A percentile compares a stretch with the other conserved stretches of the same genome.
Conservation (phyloP, 2,329 filamentous ascomycete genomes). For the Phaeophleospora eucalypticola region DNA sequence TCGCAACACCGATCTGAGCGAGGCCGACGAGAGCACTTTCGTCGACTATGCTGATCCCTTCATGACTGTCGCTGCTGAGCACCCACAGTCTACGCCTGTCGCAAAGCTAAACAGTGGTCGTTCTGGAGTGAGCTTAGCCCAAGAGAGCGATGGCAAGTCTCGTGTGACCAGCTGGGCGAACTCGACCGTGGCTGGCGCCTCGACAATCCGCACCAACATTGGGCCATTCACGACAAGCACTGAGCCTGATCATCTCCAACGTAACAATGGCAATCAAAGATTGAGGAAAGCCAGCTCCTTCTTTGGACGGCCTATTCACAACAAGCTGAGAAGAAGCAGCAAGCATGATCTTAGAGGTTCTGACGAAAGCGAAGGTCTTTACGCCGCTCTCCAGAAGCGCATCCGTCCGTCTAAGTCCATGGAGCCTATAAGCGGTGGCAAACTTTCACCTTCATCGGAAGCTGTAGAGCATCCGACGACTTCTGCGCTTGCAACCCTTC, state of each 20-base stretch:
- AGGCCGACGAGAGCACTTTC: conserved; percentile 4
- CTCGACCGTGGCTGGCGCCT: conserved; percentile 56
- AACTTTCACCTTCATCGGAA: background rate
- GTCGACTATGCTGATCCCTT: conserved; percentile 20
- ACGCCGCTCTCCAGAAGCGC: conserved; percentile 52
- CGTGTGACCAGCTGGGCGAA: conserved; percentile 70
- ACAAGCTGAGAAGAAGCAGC: conserved; percentile 28
- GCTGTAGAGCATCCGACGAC: background rate
- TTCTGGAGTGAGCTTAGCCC: conserved; percentile 45
- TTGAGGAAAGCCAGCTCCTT: conserved; percentile 31
- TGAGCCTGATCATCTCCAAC: conserved; percentile 1
- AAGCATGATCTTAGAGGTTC: conserved; percentile 26
- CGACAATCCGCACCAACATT: conserved; percentile 42
- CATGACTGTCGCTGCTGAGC: conserved; percentile 11
- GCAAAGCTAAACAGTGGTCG: background rate
- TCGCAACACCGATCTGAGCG: conserved; percentile 14
- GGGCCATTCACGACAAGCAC: conserved; percentile 7
- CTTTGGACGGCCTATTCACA: conserved; percentile 27
- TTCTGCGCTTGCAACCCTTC: conserved; percentile 14
- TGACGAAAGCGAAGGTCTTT: conserved; percentile 57
- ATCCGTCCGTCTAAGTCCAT: conserved; percentile 43
- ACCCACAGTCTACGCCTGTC: background rate
- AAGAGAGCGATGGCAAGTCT: conserved; percentile 52
- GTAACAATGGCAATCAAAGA: conserved; percentile 15
- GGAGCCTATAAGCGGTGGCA: conserved; percentile 4